phyloP scores from a whole-genome alignment of 352 stramenopile genomes.

The Globisporangium abappressorium region DNA sequence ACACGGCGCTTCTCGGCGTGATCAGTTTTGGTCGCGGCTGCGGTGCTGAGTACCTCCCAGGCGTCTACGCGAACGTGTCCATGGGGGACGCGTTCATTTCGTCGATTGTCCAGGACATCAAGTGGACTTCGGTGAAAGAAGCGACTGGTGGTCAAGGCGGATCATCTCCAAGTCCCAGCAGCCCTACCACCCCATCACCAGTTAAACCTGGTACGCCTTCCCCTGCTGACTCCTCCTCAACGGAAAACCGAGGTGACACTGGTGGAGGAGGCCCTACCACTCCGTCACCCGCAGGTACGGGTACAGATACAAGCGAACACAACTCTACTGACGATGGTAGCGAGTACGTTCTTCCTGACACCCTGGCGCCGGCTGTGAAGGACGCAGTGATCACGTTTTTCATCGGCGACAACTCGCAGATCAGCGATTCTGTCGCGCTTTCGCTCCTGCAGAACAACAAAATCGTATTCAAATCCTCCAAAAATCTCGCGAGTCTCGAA shows the following conservation, averaged over 20 bases:
- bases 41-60: slow-evolving; percentile 9
- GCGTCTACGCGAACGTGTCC: slow-evolving; percentile 21
- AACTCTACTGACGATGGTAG: neutral
- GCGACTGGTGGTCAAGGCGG: neutral
- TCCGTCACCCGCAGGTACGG: neutral
- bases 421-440: neutral
- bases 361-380: neutral
- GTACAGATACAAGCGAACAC: neutral
- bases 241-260: neutral
- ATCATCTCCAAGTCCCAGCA: neutral
- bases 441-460: neutral
- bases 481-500: neutral
- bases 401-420: slow-evolving; percentile 1
- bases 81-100: slow-evolving; percentile 24
- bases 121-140: slow-evolving; percentile 4
- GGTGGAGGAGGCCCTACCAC: neutral
- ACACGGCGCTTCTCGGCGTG: slow-evolving; percentile 16
- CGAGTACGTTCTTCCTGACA: slow-evolving; percentile 4
- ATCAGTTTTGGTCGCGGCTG: slow-evolving; percentile 22
- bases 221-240: neutral
- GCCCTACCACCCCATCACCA: neutral
- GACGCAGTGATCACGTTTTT: slow-evolving; percentile 3
- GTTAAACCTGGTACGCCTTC: neutral
- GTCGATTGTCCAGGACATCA: neutral
- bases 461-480: slow-evolving; percentile 8